phyloP scores from a whole-genome alignment of 768 basidiomycete species.

The Kwoniella bestiolae region DNA sequence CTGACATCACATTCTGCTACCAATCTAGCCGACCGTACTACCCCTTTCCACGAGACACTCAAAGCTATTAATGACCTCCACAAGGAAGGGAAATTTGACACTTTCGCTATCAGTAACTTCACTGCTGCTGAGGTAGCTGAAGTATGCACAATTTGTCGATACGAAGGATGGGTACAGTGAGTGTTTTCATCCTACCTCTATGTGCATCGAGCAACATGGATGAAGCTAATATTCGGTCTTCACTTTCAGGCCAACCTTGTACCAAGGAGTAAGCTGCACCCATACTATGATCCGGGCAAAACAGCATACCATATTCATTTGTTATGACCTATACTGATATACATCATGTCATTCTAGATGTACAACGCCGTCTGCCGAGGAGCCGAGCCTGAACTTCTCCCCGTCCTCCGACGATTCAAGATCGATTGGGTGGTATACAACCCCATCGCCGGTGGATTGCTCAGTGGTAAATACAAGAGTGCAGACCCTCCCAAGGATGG shows the following conservation, averaged over 20 bases:
- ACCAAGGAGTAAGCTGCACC: constrained; percentile 56
- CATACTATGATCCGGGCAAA: background rate
- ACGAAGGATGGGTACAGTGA: constrained; percentile 60
- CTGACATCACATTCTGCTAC: too few species aligned
- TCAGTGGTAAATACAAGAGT: constrained; percentile 47
- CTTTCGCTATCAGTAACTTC: constrained; percentile 62
- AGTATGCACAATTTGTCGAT: constrained; percentile 59
- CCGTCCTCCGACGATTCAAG: constrained; percentile 45
- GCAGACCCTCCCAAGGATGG: constrained; percentile 39
- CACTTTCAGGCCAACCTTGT: constrained; percentile 60
- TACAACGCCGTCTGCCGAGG: constrained; percentile 48
- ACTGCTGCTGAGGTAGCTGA: constrained; percentile 61
- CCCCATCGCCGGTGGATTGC: constrained; percentile 49
- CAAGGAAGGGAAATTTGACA: constrained; percentile 64
- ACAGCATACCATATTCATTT: too few species aligned
- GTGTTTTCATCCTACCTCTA: background rate
- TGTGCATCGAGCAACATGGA: too few species aligned
- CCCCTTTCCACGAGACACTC: constrained; percentile 62
- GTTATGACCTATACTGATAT: too few species aligned
- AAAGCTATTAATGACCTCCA: constrained; percentile 62
- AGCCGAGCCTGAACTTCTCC: constrained; percentile 23
- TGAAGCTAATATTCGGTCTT: too few species aligned
- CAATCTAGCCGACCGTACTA: constrained; percentile 57
- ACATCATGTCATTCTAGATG: too few species aligned
- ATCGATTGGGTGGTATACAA: constrained; percentile 54